phyloP scores from a whole-genome alignment of 2,329 filamentous ascomycete genomes.

The Leptosphaerulina australis region DNA sequence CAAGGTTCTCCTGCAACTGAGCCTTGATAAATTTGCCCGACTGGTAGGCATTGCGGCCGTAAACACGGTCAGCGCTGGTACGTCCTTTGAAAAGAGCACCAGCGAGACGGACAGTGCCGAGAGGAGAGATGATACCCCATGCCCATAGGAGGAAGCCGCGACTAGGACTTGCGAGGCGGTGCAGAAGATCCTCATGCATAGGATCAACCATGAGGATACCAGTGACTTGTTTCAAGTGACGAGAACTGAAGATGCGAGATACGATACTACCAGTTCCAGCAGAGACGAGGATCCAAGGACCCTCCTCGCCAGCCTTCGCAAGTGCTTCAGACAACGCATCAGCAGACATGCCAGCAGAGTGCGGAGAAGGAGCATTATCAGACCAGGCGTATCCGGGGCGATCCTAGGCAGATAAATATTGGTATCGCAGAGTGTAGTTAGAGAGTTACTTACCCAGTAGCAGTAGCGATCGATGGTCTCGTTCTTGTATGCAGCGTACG shows the following conservation, averaged over 20 bases:
- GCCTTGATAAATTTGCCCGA: slow-evolving; percentile 85
- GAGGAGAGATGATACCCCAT: slow-evolving; percentile 81
- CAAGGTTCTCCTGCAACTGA: slow-evolving; percentile 89
- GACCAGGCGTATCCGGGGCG: slow-evolving; percentile 87
- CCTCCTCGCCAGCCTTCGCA: slow-evolving; percentile 76
- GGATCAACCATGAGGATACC: slow-evolving; percentile 87
- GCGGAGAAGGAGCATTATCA: slow-evolving; percentile 90
- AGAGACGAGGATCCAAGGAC: slow-evolving; percentile 87
- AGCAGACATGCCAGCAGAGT: slow-evolving; percentile 90
- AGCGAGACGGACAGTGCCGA: slow-evolving; percentile 79
- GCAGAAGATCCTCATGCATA: slow-evolving; percentile 84
- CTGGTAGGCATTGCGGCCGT: slow-evolving; percentile 79
- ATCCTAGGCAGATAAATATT: slow-evolving; percentile 56
- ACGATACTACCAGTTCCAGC: slow-evolving; percentile 89
- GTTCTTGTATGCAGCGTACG: slow-evolving; percentile 75
- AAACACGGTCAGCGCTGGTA: slow-evolving; percentile 80
- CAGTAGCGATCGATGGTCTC: slow-evolving; percentile 88
- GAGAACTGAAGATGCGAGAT: slow-evolving; percentile 86
- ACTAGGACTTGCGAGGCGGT: slow-evolving; percentile 67
- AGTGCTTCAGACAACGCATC: slow-evolving; percentile 89
- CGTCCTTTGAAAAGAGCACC: slow-evolving; percentile 84
- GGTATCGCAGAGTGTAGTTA: neutral
- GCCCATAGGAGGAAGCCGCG: slow-evolving; percentile 87
- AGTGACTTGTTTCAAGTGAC: slow-evolving; percentile 74
- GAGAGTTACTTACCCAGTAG: slow-evolving; percentile 63